Conservation (phyloP, 176 grass and related monocot genomes). For the Zea luxurians region DNA sequence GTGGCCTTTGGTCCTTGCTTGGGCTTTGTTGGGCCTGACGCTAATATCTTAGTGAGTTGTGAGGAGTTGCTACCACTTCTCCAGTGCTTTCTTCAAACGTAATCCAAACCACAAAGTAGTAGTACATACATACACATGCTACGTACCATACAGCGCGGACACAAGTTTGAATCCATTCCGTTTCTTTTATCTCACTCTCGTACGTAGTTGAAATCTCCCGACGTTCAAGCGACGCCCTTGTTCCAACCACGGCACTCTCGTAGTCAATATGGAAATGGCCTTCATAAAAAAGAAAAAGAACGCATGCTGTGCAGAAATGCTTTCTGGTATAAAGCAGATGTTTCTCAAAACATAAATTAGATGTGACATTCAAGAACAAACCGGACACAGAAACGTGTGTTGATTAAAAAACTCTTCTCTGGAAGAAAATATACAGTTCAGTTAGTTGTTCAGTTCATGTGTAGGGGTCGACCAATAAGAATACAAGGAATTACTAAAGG, state of each 20-base stretch:
- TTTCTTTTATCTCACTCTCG: too few species aligned
- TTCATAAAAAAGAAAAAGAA: too few species aligned
- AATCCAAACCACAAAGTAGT: too few species aligned
- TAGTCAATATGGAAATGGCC: slow-evolving; percentile 63
- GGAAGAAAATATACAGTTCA: neutral
- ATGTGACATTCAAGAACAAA: slow-evolving; percentile 15
- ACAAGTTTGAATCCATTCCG: too few species aligned
- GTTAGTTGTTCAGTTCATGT: neutral
- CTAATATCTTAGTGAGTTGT: too few species aligned
- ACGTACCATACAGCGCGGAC: too few species aligned
- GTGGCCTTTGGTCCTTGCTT: too few species aligned
- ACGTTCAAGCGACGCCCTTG: slow-evolving; percentile 89
- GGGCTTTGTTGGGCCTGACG: too few species aligned
- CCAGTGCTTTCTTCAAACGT: too few species aligned
- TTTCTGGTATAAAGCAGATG: slow-evolving; percentile 31
- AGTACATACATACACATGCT: too few species aligned
- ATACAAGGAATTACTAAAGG: neutral
- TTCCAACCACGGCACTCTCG: slow-evolving; percentile 71
- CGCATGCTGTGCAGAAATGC: slow-evolving; percentile 49
- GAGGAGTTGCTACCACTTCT: too few species aligned
- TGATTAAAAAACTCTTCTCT: neutral
- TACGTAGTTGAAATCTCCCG: slow-evolving; percentile 54
- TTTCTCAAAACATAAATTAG: neutral
- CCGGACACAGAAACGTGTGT: neutral
- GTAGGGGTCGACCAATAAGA: neutral